Evolutionary conservation across 2,329 filamentous ascomycete genomes (phyloP).

Genomic region (Paraphoma sp.): DNA sequence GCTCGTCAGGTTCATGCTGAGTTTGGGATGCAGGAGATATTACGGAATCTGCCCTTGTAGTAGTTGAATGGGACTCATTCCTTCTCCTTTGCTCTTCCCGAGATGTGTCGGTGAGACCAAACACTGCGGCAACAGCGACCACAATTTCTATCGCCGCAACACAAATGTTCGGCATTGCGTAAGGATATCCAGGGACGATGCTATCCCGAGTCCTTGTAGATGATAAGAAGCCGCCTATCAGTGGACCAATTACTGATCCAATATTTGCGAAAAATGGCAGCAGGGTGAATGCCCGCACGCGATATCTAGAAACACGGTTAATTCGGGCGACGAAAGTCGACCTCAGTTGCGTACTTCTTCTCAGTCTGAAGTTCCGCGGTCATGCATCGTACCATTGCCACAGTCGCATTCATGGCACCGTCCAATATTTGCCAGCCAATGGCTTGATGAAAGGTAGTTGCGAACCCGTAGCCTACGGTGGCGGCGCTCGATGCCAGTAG

Average conservation of each 20-base stretch:
- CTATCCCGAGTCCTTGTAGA: conserved; percentile 34
- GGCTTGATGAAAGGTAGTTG: conserved; percentile 63
- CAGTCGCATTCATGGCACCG: conserved; percentile 71
- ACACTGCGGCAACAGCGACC: conserved; percentile 52
- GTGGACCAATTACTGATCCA: conserved; percentile 59
- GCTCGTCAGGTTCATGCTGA: not conserved
- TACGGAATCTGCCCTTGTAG: not conserved
- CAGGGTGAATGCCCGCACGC: conserved; percentile 64
- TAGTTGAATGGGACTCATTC: not conserved
- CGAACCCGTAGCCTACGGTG: conserved; percentile 68
- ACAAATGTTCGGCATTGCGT: conserved; percentile 69
- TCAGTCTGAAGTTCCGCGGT: conserved; percentile 71
- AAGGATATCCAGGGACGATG: conserved; percentile 58
- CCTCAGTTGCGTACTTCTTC: conserved; percentile 64
- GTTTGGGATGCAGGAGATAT: not conserved
- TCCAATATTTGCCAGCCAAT: conserved; percentile 69
- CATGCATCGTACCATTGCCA: conserved; percentile 74
- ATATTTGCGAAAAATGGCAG: conserved; percentile 65
- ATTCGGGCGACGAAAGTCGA: conserved; percentile 47
- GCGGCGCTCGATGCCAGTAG: conserved; percentile 54
- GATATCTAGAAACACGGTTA: not conserved
- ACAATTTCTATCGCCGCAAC: conserved; percentile 65
- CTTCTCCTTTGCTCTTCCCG: conserved; percentile 1
- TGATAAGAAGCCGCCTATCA: conserved; percentile 65
- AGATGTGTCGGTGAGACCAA: conserved; percentile 66